Evolutionary conservation across 2,329 filamentous ascomycete genomes (phyloP), one percentile per base, ranked within the genome.

Genomic region (Ophiocordyceps sinensis): DNA sequence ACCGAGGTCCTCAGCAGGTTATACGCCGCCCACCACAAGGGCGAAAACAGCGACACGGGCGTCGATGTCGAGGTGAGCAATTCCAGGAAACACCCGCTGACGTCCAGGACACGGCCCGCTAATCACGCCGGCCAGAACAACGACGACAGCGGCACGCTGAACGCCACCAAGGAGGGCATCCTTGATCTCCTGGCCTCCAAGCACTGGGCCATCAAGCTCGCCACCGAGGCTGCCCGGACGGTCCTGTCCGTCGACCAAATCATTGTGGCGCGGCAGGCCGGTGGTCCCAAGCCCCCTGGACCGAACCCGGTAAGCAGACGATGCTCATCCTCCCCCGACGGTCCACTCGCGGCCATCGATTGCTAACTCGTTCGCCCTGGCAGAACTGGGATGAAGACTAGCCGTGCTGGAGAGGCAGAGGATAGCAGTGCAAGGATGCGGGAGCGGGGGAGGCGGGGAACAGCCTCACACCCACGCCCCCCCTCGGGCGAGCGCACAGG

Each of bases 181-280:
- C 71, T 98, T 42, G 93, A 98, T 59, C 73, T 98, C 36, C 74
- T 96, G 66, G 78, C 88, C 45, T 79, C 83, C 49, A 98, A 98
- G 75, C 81, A 79, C 57, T 96, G 88, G 89, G 91, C 91, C 37
- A 94, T 98, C 63, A 91, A 91, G 68, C 73, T 98, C 49, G 93
- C 91, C 31, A 95, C 89, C 21, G 91, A 98, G 65, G 82, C 91
- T 34, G 89, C 87, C 41, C 77, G 91, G 54, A 98, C 91, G 38
- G 83, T 98, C 28, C 70, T 98, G 49, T 94, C 87, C 38, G 91
- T 98, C 32, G 91, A 98, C 64, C 93, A 98, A 68, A 98, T 98
- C 58, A 98, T 98, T 59, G 91, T 98, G 43, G 88, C 93, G 47
- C 79, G 89, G 66, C 91, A 96, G 68, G 91, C 93, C 38, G 91